Percentiles rank a stretch among this genome's conserved stretches.
These are phyloP conservation scores for Populus pruinosa DNA, from an alignment of 345 rosid species.

Conservation along the genomic window DNA sequence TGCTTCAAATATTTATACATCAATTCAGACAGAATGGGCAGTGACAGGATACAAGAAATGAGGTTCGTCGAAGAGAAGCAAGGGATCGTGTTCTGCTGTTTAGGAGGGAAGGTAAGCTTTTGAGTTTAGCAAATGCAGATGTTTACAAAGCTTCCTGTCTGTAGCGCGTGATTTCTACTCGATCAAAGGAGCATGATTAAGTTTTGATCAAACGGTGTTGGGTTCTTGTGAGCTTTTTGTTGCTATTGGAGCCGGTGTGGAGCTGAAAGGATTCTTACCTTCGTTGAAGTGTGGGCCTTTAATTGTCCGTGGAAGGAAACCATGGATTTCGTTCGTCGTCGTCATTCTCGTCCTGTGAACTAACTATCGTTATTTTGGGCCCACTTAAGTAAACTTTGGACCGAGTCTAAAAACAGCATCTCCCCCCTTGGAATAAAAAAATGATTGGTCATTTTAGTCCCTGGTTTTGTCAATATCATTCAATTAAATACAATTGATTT, in stretches of 20 bases:
- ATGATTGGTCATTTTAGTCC: too few relatives aligned
- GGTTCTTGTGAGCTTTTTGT: background rate
- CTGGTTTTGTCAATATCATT: too few relatives aligned
- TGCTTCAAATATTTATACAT: background rate
- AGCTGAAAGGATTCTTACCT: background rate
- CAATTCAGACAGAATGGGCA: background rate
- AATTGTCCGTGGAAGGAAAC: background rate
- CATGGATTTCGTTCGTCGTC: too few relatives aligned
- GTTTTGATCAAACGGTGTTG: background rate
- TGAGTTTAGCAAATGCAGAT: background rate
- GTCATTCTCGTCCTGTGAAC: background rate
- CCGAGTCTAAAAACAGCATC: too few relatives aligned
- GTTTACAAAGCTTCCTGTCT: background rate
- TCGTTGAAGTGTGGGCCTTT: background rate
- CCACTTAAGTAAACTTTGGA: background rate
- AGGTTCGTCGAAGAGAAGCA: slow-evolving; percentile 7
- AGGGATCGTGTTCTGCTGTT: slow-evolving; percentile 2
- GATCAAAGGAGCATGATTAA: background rate
- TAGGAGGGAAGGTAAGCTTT: slow-evolving; percentile 13
- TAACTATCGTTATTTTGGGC: background rate
- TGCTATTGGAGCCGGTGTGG: background rate
- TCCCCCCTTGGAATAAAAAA: too few relatives aligned
- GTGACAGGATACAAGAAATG: background rate
- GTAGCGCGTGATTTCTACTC: background rate
- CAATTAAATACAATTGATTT: too few relatives aligned